Percentiles rank a stretch among this genome's conserved stretches.
These are phyloP conservation scores for Adansonia rubrostipa DNA, from an alignment of 441 rosid genomes.

Conservation along the genomic window DNA sequence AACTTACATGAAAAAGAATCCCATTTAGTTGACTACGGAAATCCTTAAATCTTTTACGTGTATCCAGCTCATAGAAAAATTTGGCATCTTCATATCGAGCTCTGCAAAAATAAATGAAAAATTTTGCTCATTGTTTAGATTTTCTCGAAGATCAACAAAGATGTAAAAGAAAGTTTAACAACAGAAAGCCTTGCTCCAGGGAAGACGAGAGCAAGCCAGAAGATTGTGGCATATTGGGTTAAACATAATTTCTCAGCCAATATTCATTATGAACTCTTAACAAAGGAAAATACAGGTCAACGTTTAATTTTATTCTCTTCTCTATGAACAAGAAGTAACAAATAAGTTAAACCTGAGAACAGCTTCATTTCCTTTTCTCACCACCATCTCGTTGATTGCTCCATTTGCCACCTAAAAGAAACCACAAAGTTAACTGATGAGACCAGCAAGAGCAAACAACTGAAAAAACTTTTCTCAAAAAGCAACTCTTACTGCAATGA, in stretches of 20 bases:
- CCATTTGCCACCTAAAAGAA: conserved; percentile 93
- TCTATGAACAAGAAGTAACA: neutral
- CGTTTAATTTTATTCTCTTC: neutral
- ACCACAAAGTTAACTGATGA: conserved; percentile 15
- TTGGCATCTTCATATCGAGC: conserved; percentile 99
- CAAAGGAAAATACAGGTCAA: neutral
- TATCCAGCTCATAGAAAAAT: conserved; percentile 92
- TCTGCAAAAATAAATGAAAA: conserved; percentile 50
- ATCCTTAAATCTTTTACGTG: conserved; percentile 65
- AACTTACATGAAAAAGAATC: conserved; percentile 94
- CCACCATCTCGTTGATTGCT: conserved; percentile 71
- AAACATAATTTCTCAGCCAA: neutral
- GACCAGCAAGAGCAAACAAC: conserved; percentile 22
- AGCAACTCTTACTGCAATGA: conserved; percentile 73
- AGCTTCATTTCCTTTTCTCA: conserved; percentile 97
- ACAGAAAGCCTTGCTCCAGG: neutral
- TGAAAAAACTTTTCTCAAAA: conserved; percentile 26
- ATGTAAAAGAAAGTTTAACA: neutral
- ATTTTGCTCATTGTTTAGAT: conserved; percentile 23
- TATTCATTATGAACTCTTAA: conserved; percentile 4
- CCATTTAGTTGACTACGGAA: conserved; percentile 81
- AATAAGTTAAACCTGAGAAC: conserved; percentile 81
- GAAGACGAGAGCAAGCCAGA: conserved; percentile 1
- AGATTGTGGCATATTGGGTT: neutral
- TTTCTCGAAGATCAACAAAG: neutral